phyloP scores from a whole-genome alignment of 164 flowering plant species.

The Macadamia integrifolia region DNA sequence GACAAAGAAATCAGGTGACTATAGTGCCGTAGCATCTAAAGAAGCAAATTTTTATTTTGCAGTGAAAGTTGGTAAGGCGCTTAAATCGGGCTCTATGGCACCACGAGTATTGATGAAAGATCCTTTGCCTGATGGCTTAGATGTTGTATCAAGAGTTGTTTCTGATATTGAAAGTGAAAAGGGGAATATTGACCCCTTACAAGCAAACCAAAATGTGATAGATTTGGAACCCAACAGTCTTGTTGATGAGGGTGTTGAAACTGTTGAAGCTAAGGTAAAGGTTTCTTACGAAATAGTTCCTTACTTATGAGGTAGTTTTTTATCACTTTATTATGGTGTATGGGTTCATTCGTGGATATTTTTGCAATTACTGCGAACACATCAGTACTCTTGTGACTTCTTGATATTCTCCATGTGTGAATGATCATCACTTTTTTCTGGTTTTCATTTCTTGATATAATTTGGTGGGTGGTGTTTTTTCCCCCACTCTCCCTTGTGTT shows the following conservation, averaged over 20 bases:
- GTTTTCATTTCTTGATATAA: no score
- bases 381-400: no score
- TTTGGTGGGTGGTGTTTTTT: no score
- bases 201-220: slow-evolving; percentile 11
- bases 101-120: slow-evolving; percentile 47
- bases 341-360: no score
- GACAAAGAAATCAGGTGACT: no score
- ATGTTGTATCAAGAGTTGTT: slow-evolving; percentile 26
- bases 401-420: no score
- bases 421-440: no score
- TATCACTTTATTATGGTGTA: background rate
- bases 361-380: no score
- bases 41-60: slow-evolving; percentile 27
- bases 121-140: slow-evolving; percentile 66
- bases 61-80: slow-evolving; percentile 25
- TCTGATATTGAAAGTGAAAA: slow-evolving; percentile 11
- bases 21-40: slow-evolving; percentile 1
- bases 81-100: slow-evolving; percentile 41
- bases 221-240: slow-evolving; percentile 9
- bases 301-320: slow-evolving; percentile 41
- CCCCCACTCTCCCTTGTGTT: no score
- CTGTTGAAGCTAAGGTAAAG: slow-evolving; percentile 10
- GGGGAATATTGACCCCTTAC: slow-evolving; percentile 3
- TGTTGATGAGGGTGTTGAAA: slow-evolving; percentile 10
- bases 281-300: slow-evolving; percentile 30